phyloP scores from a whole-genome alignment of 1,284 basidiomycete species.

The Hymenochaete sp. region DNA sequence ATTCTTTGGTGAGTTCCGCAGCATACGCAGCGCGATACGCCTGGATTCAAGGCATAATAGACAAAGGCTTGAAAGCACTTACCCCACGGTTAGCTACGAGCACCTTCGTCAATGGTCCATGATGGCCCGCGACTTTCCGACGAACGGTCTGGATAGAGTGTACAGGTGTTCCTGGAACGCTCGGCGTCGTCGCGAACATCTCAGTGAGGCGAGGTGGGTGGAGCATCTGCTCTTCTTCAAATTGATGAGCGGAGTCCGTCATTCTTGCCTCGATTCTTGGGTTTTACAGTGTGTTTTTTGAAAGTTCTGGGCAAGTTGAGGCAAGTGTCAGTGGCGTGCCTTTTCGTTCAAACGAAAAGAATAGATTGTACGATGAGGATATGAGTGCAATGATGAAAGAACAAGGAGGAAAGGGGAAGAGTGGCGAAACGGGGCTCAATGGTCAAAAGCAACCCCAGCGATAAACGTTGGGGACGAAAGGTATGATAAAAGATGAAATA shows the following conservation, averaged over 20 bases:
- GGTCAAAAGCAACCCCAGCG: too few relatives aligned
- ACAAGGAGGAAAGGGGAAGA: too few relatives aligned
- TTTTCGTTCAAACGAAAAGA: too few relatives aligned
- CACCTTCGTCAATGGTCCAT: constrained; percentile 87
- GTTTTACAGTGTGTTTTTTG: neutral
- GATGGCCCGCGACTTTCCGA: constrained; percentile 85
- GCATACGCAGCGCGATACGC: constrained; percentile 2
- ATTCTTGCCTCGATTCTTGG: too few relatives aligned
- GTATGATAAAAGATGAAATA: too few relatives aligned
- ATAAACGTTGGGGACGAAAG: too few relatives aligned
- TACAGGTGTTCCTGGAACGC: constrained; percentile 70
- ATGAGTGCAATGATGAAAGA: too few relatives aligned
- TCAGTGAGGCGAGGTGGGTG: constrained; percentile 67
- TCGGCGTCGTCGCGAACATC: constrained; percentile 63
- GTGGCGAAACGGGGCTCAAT: too few relatives aligned
- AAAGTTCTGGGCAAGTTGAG: neutral
- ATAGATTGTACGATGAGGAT: too few relatives aligned
- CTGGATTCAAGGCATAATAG: constrained; percentile 7
- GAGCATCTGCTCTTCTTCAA: too few relatives aligned
- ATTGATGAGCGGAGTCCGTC: too few relatives aligned
- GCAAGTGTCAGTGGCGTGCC: neutral
- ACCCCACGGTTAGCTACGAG: constrained; percentile 95
- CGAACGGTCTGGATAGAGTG: constrained; percentile 88
- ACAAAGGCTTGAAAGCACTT: constrained; percentile 27
- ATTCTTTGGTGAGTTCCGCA: too few relatives aligned